phyloP scores from a whole-genome alignment of 306 rosid species.

The Carpinus viminea region DNA sequence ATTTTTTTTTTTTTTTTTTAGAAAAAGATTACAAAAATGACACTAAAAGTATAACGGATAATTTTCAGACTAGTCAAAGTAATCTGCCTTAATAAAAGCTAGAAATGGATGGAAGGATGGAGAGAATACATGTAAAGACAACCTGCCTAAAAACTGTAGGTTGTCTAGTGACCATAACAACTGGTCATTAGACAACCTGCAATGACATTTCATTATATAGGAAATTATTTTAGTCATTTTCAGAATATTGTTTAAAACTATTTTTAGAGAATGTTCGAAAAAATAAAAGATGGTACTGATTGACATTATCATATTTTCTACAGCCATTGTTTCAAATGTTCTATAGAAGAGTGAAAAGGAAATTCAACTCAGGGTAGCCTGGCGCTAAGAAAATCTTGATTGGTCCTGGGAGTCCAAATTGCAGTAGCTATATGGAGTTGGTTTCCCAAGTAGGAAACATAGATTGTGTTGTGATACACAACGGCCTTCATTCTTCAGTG shows the following conservation, averaged over 20 bases:
- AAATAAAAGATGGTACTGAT: neutral
- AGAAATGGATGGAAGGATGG: neutral
- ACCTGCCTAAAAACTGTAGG: neutral
- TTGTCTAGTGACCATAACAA: neutral
- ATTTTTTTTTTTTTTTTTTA: too few relatives aligned
- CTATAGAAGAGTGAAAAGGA: neutral
- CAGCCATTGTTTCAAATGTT: neutral
- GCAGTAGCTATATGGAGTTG: neutral
- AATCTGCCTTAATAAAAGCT: neutral
- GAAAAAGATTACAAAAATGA: neutral
- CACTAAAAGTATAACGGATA: neutral
- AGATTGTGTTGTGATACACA: too few relatives aligned
- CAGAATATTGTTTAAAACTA: neutral
- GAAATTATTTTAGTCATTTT: neutral
- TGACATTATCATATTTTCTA: neutral
- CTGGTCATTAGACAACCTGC: neutral
- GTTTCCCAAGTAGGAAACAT: too few relatives aligned
- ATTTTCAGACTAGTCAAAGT: neutral
- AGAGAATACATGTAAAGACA: neutral
- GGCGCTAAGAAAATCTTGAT: neutral
- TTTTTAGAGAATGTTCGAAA: neutral
- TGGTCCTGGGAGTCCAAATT: neutral
- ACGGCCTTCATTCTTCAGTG: too few relatives aligned
- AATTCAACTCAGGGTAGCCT: neutral
- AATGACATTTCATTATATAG: neutral